These are phyloP conservation scores for Paramecium pentaurelia DNA, from an alignment of 73 alveolate genomes.

Conservation along the genomic window DNA sequence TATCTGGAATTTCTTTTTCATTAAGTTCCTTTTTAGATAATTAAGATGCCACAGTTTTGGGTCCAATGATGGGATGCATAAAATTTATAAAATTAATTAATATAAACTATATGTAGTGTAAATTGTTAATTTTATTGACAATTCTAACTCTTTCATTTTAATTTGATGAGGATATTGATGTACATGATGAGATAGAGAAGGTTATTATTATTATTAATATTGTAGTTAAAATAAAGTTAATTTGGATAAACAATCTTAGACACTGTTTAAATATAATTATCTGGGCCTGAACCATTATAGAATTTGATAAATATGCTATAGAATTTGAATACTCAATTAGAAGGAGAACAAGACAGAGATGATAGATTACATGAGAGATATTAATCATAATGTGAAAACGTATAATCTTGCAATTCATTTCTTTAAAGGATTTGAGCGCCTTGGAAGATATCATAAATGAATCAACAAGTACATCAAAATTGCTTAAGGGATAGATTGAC, in stretches of 20 bases:
- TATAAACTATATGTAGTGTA: not conserved
- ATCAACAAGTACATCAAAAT: slow-evolving; percentile 34
- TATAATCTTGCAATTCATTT: not conserved
- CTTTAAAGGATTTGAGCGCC: slow-evolving; percentile 17
- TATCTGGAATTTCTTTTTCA: not conserved
- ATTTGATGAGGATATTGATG: slow-evolving; percentile 3
- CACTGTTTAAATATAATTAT: not conserved
- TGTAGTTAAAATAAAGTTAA: slow-evolving; percentile 5
- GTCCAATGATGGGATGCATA: not conserved
- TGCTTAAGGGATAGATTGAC: slow-evolving; percentile 29
- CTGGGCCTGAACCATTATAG: slow-evolving; percentile 36
- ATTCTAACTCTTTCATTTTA: not conserved
- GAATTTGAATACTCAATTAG: slow-evolving; percentile 10
- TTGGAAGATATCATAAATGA: slow-evolving; percentile 24
- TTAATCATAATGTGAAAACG: slow-evolving; percentile 27
- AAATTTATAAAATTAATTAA: not conserved
- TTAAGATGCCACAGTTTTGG: not conserved
- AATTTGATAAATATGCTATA: slow-evolving; percentile 21
- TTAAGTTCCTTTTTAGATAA: not conserved
- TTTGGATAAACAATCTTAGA: slow-evolving; percentile 35
- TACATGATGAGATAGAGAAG: not conserved
- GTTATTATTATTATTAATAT: not conserved
- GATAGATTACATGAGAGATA: not conserved
- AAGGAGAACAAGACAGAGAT: slow-evolving; percentile 49
- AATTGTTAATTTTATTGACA: not conserved